A percentile compares a stretch with the other conserved stretches of the same genome.
phyloP scores from a whole-genome alignment of 805 yeast species.

The Saccharomycopsis sp. region DNA sequence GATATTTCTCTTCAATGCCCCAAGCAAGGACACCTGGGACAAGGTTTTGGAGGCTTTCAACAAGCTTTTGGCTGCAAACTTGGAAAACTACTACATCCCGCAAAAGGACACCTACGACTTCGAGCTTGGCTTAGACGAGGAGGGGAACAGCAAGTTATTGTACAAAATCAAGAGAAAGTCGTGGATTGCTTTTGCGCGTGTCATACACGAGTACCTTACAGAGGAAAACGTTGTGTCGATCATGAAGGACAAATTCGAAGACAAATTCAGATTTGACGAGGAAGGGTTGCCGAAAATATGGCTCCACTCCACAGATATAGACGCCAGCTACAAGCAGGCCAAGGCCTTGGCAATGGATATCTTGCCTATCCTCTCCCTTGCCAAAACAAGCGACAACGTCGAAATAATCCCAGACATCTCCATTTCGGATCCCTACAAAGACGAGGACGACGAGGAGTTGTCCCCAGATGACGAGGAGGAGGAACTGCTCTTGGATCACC shows the following conservation, averaged over 20 bases:
- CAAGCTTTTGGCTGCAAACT: slow-evolving; percentile 26
- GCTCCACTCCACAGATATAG: slow-evolving; percentile 69
- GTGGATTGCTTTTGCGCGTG: slow-evolving; percentile 59
- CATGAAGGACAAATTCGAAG: slow-evolving; percentile 77
- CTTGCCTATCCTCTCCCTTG: slow-evolving; percentile 54
- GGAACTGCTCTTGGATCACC: slow-evolving; percentile 22
- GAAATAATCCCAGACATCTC: slow-evolving; percentile 56
- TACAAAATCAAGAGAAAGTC: slow-evolving; percentile 43
- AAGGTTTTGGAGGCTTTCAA: slow-evolving; percentile 40
- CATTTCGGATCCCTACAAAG: slow-evolving; percentile 31
- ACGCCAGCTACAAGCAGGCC: slow-evolving; percentile 53
- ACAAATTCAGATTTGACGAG: slow-evolving; percentile 72
- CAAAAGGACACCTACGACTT: slow-evolving; percentile 47
- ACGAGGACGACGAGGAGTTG: slow-evolving; percentile 36
- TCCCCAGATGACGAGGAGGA: slow-evolving; percentile 26
- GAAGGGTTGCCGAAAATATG: slow-evolving; percentile 79
- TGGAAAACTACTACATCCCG: slow-evolving; percentile 30
- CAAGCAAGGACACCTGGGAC: slow-evolving; percentile 57
- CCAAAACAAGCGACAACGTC: slow-evolving; percentile 43
- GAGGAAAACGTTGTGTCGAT: slow-evolving; percentile 61
- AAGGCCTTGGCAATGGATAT: slow-evolving; percentile 48
- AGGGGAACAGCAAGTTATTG: slow-evolving; percentile 36
- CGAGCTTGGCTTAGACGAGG: slow-evolving; percentile 49
- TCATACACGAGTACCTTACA: slow-evolving; percentile 53
- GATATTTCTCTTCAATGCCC: slow-evolving; percentile 40